These are phyloP conservation scores for Cladophialophora chaetospira DNA, from an alignment of 2,329 filamentous ascomycete species.

Conservation along the genomic window DNA sequence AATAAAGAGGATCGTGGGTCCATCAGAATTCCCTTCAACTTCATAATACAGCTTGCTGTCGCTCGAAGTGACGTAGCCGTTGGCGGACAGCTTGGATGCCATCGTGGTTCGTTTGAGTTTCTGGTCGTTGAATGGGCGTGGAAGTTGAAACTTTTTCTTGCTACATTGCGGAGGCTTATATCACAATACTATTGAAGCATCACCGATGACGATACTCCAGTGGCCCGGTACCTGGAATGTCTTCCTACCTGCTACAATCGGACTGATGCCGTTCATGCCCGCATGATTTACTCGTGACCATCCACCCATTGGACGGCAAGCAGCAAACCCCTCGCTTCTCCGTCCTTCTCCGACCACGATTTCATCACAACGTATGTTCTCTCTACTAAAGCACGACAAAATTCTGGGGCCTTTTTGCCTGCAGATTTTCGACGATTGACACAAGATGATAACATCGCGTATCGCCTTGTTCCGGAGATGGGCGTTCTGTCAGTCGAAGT, in stretches of 20 bases:
- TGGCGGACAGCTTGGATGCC: conserved; percentile 11
- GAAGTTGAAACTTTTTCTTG: background rate
- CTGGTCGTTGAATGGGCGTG: background rate
- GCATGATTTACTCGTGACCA: background rate
- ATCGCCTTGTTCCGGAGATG: background rate
- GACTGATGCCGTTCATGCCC: conserved; percentile 7
- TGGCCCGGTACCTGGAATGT: background rate
- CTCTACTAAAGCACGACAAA: no score
- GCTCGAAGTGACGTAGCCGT: conserved; percentile 2
- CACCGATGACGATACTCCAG: background rate
- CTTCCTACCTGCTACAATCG: background rate
- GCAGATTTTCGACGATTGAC: background rate
- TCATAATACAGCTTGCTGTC: conserved; percentile 15
- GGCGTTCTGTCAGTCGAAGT: conserved; percentile 4
- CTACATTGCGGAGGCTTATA: background rate
- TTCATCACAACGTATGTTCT: no score
- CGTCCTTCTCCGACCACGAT: conserved; percentile 12
- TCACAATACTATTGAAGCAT: background rate
- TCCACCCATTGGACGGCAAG: background rate
- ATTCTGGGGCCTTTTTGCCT: background rate
- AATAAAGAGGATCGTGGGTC: conserved; percentile 46
- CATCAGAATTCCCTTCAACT: conserved; percentile 9
- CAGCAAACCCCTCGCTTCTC: background rate
- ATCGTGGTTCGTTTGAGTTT: background rate
- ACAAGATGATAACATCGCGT: background rate